These are phyloP conservation scores for Phialophora expanda DNA, from an alignment of 2,329 filamentous ascomycete species.

Conservation along the genomic window DNA sequence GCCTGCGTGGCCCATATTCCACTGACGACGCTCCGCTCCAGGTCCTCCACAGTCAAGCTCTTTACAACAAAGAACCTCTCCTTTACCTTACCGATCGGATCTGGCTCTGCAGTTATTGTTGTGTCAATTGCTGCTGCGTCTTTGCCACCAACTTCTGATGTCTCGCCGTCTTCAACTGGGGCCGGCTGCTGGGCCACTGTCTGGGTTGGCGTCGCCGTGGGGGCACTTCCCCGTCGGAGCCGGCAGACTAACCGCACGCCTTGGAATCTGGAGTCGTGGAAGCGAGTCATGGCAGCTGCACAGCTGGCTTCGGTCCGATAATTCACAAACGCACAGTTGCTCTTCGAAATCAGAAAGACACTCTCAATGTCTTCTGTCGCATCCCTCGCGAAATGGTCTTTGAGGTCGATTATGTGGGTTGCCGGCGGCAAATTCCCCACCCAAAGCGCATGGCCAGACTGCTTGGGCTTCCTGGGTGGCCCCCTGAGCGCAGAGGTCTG, in stretches of 20 bases:
- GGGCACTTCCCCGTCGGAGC: constrained; percentile 65
- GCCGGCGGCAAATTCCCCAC: constrained; percentile 90
- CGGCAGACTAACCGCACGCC: constrained; percentile 85
- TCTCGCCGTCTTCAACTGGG: constrained; percentile 22
- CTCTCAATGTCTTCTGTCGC: constrained; percentile 79
- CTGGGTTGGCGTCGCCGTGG: constrained; percentile 50
- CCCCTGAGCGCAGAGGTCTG: constrained; percentile 58
- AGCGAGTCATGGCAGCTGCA: constrained; percentile 74
- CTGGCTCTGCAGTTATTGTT: constrained; percentile 35
- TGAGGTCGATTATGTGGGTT: constrained; percentile 80
- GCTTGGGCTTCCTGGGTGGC: constrained; percentile 69
- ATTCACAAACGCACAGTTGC: constrained; percentile 96
- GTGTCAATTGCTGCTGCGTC: constrained; percentile 17
- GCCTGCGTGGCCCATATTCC: constrained; percentile 93
- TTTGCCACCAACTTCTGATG: constrained; percentile 7
- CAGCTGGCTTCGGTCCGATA: constrained; percentile 82
- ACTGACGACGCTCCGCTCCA: constrained; percentile 85
- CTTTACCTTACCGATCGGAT: constrained; percentile 49
- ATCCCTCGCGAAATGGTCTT: constrained; percentile 85
- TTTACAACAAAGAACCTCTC: constrained; percentile 93
- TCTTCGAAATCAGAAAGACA: constrained; percentile 92
- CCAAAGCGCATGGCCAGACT: constrained; percentile 88
- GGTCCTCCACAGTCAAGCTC: constrained; percentile 86
- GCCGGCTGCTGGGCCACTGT: constrained; percentile 52
- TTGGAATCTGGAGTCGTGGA: constrained; percentile 90